These are phyloP conservation scores for Silene uniflora DNA, from an alignment of 148 eudicot genomes.

Conservation along the genomic window DNA sequence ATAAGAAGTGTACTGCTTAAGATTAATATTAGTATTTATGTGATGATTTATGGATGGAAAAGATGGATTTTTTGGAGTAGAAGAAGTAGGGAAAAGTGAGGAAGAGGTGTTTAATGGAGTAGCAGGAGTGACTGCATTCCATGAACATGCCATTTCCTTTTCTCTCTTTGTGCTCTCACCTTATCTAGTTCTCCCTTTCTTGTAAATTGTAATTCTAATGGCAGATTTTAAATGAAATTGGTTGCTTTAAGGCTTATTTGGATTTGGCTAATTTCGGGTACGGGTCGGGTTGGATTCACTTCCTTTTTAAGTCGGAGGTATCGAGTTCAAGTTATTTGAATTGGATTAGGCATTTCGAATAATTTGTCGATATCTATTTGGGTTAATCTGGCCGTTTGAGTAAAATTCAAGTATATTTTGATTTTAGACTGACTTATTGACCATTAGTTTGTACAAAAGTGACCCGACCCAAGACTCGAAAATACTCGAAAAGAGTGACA, in stretches of 20 bases:
- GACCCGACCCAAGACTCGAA: no score
- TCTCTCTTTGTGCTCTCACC: conserved; percentile 6
- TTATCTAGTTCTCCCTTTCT: conserved; percentile 18
- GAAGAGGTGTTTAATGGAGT: not conserved
- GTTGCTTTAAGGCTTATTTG: not conserved
- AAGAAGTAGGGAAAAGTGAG: conserved; percentile 4
- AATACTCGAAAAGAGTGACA: no score
- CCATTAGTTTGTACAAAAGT: no score
- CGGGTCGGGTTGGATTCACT: not conserved
- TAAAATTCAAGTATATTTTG: no score
- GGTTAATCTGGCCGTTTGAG: no score
- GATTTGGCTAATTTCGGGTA: not conserved
- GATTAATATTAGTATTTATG: not conserved
- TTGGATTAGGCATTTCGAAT: no score
- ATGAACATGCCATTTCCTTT: conserved; percentile 21
- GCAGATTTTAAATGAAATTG: not conserved
- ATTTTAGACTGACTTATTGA: no score
- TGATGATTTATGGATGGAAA: conserved; percentile 6
- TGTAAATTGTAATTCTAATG: no score
- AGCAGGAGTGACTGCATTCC: conserved; percentile 13
- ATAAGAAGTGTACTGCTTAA: not conserved
- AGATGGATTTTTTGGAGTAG: conserved; percentile 9
- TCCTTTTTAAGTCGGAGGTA: not conserved
- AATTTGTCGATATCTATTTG: no score
- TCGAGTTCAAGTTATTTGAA: no score